Conservation (phyloP, 306 rosid species). For the Ormosia semicastrata region DNA sequence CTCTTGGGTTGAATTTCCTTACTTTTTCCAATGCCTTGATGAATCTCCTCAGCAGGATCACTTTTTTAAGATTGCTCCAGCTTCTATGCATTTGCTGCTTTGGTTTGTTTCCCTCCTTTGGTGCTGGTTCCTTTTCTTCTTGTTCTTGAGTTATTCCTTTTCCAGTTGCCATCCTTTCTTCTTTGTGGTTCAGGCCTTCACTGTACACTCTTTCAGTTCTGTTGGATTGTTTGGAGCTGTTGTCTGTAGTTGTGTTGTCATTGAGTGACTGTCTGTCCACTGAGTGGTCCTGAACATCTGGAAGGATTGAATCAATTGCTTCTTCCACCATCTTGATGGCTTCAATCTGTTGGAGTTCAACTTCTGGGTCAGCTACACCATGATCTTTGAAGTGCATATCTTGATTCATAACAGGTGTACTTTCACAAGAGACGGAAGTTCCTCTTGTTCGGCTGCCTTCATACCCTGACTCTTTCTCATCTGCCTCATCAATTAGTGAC, state of each 20-base stretch:
- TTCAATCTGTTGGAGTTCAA: slow-evolving; percentile 60
- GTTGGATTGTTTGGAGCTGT: neutral
- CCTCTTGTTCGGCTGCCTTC: slow-evolving; percentile 8
- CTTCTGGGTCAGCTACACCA: slow-evolving; percentile 37
- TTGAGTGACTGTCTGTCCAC: slow-evolving; percentile 30
- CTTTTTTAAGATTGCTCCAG: slow-evolving; percentile 87
- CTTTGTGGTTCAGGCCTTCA: slow-evolving; percentile 24
- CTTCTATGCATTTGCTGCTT: slow-evolving; percentile 45
- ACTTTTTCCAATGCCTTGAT: slow-evolving; percentile 80
- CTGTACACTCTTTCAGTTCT: slow-evolving; percentile 7
- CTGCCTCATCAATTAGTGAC: slow-evolving; percentile 28
- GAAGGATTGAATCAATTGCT: slow-evolving; percentile 84
- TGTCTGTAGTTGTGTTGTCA: slow-evolving; percentile 22
- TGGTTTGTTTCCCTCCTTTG: slow-evolving; percentile 40
- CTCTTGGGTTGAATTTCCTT: slow-evolving; percentile 58
- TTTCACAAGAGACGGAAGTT: slow-evolving; percentile 25
- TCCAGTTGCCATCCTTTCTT: slow-evolving; percentile 22
- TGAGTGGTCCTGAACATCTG: slow-evolving; percentile 54
- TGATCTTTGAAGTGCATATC: slow-evolving; percentile 18
- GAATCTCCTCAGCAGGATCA: slow-evolving; percentile 78
- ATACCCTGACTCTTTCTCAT: slow-evolving; percentile 25
- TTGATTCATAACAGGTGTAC: slow-evolving; percentile 20
- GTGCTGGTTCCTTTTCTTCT: slow-evolving; percentile 21
- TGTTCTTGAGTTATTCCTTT: slow-evolving; percentile 20
- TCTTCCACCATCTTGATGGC: slow-evolving; percentile 85